Base-by-base conservation (phyloP, 164 flowering plant species). In the Santalum album region DNA sequence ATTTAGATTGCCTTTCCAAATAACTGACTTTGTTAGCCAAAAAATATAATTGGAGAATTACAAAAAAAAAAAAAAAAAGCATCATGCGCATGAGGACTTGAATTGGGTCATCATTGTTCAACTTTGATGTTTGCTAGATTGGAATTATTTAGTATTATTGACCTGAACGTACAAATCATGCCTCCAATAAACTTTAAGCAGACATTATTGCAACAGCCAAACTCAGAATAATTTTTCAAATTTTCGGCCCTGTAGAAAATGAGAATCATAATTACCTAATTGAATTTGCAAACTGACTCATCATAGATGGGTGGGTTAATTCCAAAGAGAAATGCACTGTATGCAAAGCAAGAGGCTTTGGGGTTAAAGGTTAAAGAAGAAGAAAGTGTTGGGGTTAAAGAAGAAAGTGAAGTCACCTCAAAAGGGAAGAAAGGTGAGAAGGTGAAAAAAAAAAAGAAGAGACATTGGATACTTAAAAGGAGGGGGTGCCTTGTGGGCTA, bases 391-490 rank as follows among this genome's bases (percentile, higher is more conserved):
- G n/a, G n/a, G 42, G 6, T 9, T 25, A 40, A 21, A 53, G 20
- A 27, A 42, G 47, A 63, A 66, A 47, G 26, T 5, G 56, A 49
- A 47, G 47, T 45, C 38, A 12, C 72, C 76, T 76, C 61, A 81
- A 84, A 84, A 82, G 84, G 78, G 66, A 64, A 69, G 78, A 78
- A 79, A 78, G 80, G 50, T 43, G 62, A 53, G 58, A 32, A 12
- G 36, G 16, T 38, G 17, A 10, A 38, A 38, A 15, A 38, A 12
- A 32, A 7, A 32, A 32, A 6, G 36, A 0, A 32, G 74, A 44
- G 51, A 71, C 91, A 78, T 82, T 58, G 91, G 96, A 84, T 87
- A 67, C 89, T 79, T 53, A 56, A 66, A 71, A 64, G 64, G 50
- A 58, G 40, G 72, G 72, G 65, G 53, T 55, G n/a, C n/a, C n/a